Conservation (phyloP, 78 protist genomes). For the Dictyostelium firmibasis region DNA sequence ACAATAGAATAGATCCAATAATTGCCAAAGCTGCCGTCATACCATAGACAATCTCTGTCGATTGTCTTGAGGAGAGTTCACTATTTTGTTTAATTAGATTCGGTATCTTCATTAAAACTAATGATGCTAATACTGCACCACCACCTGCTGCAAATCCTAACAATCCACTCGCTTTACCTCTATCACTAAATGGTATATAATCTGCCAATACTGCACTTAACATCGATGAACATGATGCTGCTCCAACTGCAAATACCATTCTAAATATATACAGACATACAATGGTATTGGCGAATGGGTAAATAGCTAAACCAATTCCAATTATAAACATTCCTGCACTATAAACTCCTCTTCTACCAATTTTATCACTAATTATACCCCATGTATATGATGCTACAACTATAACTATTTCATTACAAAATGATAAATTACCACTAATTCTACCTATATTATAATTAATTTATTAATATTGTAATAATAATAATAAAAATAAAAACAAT, state of each 20-base stretch:
- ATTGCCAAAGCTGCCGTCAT: constrained; percentile 31
- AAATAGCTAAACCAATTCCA: constrained; percentile 10
- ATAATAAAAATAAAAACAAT: not conserved
- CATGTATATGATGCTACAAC: constrained; percentile 30
- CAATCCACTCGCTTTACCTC: constrained; percentile 56
- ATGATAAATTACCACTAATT: constrained; percentile 61
- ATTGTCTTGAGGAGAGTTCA: not conserved
- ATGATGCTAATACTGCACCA: constrained; percentile 68
- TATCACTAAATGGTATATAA: constrained; percentile 47
- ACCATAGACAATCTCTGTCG: constrained; percentile 22
- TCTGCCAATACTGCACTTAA: constrained; percentile 58
- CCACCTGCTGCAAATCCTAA: constrained; percentile 64
- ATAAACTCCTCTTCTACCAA: constrained; percentile 63
- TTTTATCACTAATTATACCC: constrained; percentile 42
- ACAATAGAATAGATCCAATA: constrained; percentile 8
- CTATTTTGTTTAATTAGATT: not conserved
- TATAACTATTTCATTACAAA: constrained; percentile 60
- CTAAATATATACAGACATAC: constrained; percentile 23
- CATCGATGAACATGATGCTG: constrained; percentile 64
- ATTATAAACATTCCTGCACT: constrained; percentile 17
- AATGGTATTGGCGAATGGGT: constrained; percentile 40
- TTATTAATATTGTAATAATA: not conserved
- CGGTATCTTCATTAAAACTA: constrained; percentile 58
- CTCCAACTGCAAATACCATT: constrained; percentile 57
- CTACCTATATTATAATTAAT: not conserved